Base-by-base conservation (phyloP, 345 rosid genomes). In the Passiflora organensis region DNA sequence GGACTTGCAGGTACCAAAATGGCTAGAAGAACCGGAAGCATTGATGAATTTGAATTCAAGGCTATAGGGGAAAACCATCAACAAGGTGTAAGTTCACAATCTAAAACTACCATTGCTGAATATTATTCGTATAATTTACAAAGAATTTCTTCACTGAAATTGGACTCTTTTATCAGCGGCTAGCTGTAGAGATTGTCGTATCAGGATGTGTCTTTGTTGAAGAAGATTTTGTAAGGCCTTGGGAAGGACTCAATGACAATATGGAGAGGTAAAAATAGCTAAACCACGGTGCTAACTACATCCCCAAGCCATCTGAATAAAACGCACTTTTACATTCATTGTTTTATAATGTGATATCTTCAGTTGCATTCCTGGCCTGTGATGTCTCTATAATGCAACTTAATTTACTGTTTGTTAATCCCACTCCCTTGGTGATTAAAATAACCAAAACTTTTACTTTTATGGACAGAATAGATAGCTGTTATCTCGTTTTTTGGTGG, bases 1-100 rank as follows among this genome's bases (percentile, higher is more conserved):
- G 99, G 99, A 66, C 99, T 89, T 59, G 77, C 91, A 0, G 96
- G 96, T 58, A 71, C 80, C 59, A 93, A 93, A 77, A 86, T 84
- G 96, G 99, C 99, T 2, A 76, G 87, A 70, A 81, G 99, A 75
- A 84, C 55, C 3, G 94, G 94, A 39, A 79, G 76, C 41, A 74
- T 89, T 72, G 91, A 93, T 53, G 99, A 86, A 71, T 93, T 93
- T 72, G 96, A 93, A 60, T 86, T 93, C 65, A 84, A 77, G 70
- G 76, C 94, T 55, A 68, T 84, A 36, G 99, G 94, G 46, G 95
- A 89, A 66, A 78, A 75, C 70, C 86, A 84, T 65, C 82, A 82
- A 62, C 91, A 89, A 81, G 89, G 94, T 49, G 89, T 82, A 66
- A 72, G 86, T 16, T 12, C 17, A 25, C 12, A 11, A 4, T 16